Base-by-base conservation (phyloP, 257 asterid genomes). In the Scutellaria galericulata region DNA sequence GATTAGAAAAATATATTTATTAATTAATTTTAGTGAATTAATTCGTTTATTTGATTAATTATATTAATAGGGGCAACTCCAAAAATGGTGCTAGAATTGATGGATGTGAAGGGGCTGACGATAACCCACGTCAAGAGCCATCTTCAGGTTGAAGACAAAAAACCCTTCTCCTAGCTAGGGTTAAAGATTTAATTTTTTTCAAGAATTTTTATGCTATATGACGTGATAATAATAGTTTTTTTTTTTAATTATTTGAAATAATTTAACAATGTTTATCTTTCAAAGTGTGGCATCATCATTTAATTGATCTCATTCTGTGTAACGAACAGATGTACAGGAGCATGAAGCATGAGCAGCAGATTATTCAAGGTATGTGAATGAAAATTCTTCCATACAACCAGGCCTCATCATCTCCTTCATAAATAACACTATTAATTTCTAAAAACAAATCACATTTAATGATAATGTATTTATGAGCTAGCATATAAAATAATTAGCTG, bases 111-210 rank as follows among this genome's bases (percentile, higher is more conserved):
- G 73, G 97, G 89, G 66, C 70, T 91, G 68, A 85, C 90, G 0
- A 81, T 91, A 68, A 81, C 97, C 39, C 96, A 91, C 72, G 87
- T 90, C 46, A 90, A 90, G 84, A 88, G 97, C 77, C 97, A 91
- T 56, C 90, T 91, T 47, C 97, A 91, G 96, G 97, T 90, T 80
- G 46, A 76, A 80, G 70, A 75, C 70, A 72, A 67, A 74, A 64
- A 66, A 42, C 56, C 59, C 51, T 44, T 37, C 18, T 66, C 35
- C 54, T 70, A 48, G 58, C 55, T 62, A 56, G 66, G 68, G 57
- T 20, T 57, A 9, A 37, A 64, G 7, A 69, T 3, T 72, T 44
- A 8, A 9, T 8, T 2, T 35, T 51, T 5, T 55, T 48, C 18
- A 31, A 14, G 22, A 41, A 7, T 66, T 42, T 40, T 37, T 41